Conservation (phyloP, 768 basidiomycete genomes). For the Collybia sordida region DNA sequence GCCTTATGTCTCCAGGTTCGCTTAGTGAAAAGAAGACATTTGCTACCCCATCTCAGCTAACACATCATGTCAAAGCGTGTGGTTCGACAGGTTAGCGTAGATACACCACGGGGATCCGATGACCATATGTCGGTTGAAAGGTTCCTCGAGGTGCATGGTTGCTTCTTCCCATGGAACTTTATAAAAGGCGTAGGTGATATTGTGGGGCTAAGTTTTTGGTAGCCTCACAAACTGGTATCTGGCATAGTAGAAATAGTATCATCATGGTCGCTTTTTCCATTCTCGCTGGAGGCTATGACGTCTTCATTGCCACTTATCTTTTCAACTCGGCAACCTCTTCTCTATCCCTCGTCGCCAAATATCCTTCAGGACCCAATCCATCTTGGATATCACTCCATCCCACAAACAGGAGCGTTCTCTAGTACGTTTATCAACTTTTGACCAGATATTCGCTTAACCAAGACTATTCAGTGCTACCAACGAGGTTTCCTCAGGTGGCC, state of each 20-base stretch:
- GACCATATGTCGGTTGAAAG: too few species aligned
- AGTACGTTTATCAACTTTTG: constrained; percentile 38
- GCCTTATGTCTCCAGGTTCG: not conserved
- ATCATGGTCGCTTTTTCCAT: constrained; percentile 68
- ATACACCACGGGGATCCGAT: too few species aligned
- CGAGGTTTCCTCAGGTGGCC: constrained; percentile 42
- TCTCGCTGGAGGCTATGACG: constrained; percentile 64
- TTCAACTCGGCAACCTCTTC: constrained; percentile 53
- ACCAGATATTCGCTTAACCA: not conserved
- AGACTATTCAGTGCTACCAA: constrained; percentile 53
- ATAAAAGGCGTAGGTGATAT: not conserved
- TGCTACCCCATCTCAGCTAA: too few species aligned
- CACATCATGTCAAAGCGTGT: too few species aligned
- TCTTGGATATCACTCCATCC: constrained; percentile 64
- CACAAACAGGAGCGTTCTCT: constrained; percentile 57
- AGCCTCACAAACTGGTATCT: not conserved
- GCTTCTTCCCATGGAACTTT: too few species aligned
- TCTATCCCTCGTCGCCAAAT: constrained; percentile 47
- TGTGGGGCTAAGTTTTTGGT: not conserved
- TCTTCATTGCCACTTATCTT: constrained; percentile 62
- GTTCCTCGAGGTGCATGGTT: too few species aligned
- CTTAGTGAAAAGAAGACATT: too few species aligned
- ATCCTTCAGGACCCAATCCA: constrained; percentile 47
- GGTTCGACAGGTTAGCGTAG: too few species aligned
- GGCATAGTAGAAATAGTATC: too few species aligned